A percentile compares a stretch with the other conserved stretches of the same genome.
Conservation (phyloP, 495 filamentous ascomycete genomes). For the Margaritispora aquatica region DNA sequence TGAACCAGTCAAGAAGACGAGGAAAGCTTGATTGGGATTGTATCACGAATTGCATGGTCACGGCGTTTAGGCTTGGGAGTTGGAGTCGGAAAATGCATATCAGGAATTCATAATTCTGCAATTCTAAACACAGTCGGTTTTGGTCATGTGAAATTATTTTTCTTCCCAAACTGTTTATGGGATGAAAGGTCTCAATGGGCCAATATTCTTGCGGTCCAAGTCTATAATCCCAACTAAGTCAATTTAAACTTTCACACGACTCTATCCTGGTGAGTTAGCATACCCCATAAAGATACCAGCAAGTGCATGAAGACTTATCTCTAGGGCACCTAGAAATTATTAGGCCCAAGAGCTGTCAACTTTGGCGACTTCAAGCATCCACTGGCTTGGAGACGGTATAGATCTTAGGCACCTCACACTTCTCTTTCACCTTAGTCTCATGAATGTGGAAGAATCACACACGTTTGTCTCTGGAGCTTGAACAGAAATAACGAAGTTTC, state of each 20-base stretch:
- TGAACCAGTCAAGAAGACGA: conserved; percentile 19
- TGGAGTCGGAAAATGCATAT: background rate
- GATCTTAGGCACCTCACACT: background rate
- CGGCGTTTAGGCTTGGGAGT: conserved; percentile 12
- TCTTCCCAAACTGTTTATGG: no score
- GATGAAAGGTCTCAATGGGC: no score
- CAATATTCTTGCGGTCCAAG: no score
- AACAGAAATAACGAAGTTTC: background rate
- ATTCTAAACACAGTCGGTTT: no score
- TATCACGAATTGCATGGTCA: background rate
- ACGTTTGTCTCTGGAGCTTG: background rate
- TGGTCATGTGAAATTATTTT: no score
- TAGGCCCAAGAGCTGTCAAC: no score
- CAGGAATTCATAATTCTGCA: no score
- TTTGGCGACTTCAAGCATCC: background rate
- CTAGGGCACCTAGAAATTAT: no score
- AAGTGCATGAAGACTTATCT: background rate
- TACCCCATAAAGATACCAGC: background rate
- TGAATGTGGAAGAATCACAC: background rate
- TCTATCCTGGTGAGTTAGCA: background rate
- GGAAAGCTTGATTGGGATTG: background rate
- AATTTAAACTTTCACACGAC: background rate
- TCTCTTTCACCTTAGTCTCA: background rate
- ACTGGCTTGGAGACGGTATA: background rate
- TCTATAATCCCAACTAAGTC: no score